Evolutionary conservation across 179 eudicot genomes (phyloP), one percentile per base, ranked within the genome.

Genomic region (Nepenthes alata): DNA sequence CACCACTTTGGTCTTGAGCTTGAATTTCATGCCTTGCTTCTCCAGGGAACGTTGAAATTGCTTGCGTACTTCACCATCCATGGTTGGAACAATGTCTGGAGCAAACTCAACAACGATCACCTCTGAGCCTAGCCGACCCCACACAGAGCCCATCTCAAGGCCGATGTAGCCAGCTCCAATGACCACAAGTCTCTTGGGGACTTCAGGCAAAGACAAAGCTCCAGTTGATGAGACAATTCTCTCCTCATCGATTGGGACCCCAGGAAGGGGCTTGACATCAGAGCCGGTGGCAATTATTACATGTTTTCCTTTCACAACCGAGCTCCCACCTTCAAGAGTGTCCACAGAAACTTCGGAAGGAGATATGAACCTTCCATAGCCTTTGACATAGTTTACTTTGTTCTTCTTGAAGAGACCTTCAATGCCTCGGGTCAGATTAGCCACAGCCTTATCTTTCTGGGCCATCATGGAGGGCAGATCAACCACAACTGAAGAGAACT

Each of bases 131-230:
- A 91, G 80, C 54, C 98, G 91, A 3, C 88, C 91, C 96, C 96
- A 91, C 7, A 89, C 96, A 36, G 96, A 91, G 0, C 96, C 98
- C 98, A 91, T 91, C 75, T 91, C 96, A 45, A 91, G 95, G 49
- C 96, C 96, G 25, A 91, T 91, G 60, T 91, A 91, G 67, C 96
- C 96, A 73, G 95, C 98, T 57, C 98, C 98, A 53, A 91, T 81
- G 57, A 91, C 96, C 12, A 89, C 72, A 6, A 91, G 82, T 65
- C 74, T 86, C 80, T 91, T 89, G 35, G 98, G 98, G 47, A 91
- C 67, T 77, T 91, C 90, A 41, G 82, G 61, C 50, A 91, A 63
- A 62, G 90, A 83, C 64, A 91, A 78, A 70, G 98, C 96, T 67
- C 98, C 96, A 5, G 96, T 91, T 1, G 98, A 89, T 47, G 98